Evolutionary conservation across 2,329 filamentous ascomycete species (phyloP).

Genomic region (Xylaria sp.): DNA sequence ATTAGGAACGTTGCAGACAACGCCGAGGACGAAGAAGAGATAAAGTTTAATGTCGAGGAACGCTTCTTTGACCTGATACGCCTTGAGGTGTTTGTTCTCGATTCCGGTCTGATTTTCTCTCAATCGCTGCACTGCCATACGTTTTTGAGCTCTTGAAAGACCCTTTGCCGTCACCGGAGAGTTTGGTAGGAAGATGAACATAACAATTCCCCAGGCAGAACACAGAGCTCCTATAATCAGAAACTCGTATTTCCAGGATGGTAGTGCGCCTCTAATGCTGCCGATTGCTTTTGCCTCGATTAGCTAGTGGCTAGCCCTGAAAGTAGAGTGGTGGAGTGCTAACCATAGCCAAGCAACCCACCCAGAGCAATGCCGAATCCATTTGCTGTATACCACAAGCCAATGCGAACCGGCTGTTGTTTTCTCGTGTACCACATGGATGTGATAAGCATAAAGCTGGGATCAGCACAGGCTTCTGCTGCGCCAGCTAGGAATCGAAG

Average conservation of each 20-base stretch:
- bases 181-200: conserved; percentile 58
- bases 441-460: conserved; percentile 67
- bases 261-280: conserved; percentile 60
- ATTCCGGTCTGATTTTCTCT: conserved; percentile 52
- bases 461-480: conserved; percentile 65
- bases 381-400: conserved; percentile 65
- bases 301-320: not conserved
- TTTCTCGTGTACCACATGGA: conserved; percentile 67
- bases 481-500: conserved; percentile 64
- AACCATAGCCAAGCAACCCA: conserved; percentile 63
- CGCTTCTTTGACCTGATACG: conserved; percentile 52
- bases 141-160: conserved; percentile 54
- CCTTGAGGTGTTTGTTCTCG: conserved; percentile 50
- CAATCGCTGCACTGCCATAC: conserved; percentile 51
- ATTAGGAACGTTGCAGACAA: conserved; percentile 63
- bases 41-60: conserved; percentile 59
- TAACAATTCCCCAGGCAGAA: conserved; percentile 49
- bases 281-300: conserved; percentile 53
- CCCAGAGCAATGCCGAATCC: conserved; percentile 65
- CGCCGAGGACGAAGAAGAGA: conserved; percentile 61
- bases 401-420: conserved; percentile 66
- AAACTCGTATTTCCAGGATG: conserved; percentile 57
- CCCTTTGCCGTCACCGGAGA: conserved; percentile 62
- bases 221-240: conserved; percentile 54
- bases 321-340: not conserved